Base-by-base conservation (phyloP, 2,329 filamentous ascomycete species). In the Trichoderma sp. region DNA sequence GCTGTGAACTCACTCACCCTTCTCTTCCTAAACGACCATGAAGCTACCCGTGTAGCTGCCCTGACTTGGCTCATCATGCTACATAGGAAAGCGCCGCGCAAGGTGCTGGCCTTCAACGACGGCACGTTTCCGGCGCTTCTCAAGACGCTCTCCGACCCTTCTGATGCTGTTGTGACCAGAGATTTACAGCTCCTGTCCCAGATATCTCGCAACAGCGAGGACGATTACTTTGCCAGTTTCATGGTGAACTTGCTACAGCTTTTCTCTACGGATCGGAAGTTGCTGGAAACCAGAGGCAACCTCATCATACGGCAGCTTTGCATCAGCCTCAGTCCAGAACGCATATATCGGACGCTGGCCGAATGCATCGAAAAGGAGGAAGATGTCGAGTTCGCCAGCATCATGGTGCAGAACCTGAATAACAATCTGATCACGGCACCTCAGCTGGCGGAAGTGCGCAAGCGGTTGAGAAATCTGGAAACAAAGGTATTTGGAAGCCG, bases 351-450 rank as follows among this genome's bases (percentile, higher is more conserved):
- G 39, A 98, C 93, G 2, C 83, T 99, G 68, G 96, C 95, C 28
- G 95, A 99, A 72, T 97, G 95, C 71, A 90, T 99, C 10, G 95
- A 98, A 76, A 96, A 93, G 74, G 95, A 99, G 76, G 95, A 98
- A 78, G 95, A 99, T 74, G 88, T 99, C 48, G 96, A 99, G 75
- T 99, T 99, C 77, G 94, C 95, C 17, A 97, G 94, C 74, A 98
- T 99, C 72, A 99, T 99, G 95, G 93, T 99, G 34, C 95, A 99
- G 76, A 98, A 98, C 72, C 83, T 99, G 60, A 99, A 99, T 80
- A 99, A 99, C 77, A 99, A 99, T 72, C 88, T 99, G 63, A 97
- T 99, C 69, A 99, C 96, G 1, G 95, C 96, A 0, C 95, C 96
- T 0, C 93, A 99, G 77, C 82, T 99, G 34, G 88, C 92, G 1